Conservation (phyloP, 768 basidiomycete genomes). For the Lactarius psammicola region DNA sequence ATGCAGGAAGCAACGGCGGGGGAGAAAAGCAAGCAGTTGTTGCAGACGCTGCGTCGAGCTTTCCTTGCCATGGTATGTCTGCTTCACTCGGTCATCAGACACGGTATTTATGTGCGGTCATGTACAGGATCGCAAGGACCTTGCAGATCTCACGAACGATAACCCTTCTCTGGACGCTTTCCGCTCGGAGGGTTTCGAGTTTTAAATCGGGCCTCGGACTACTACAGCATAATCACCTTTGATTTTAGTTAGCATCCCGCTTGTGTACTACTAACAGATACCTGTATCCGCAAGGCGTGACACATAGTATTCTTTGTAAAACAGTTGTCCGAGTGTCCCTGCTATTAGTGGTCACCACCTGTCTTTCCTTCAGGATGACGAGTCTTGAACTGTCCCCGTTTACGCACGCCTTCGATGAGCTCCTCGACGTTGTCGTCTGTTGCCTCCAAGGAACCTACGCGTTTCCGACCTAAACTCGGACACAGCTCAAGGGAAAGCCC, state of each 20-base stretch:
- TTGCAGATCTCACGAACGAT: constrained; percentile 71
- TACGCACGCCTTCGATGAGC: constrained; percentile 55
- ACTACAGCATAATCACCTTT: not conserved
- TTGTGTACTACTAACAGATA: constrained; percentile 10
- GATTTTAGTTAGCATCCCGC: not conserved
- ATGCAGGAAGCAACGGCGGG: constrained; percentile 70
- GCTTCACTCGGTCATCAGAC: not conserved
- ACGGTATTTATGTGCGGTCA: constrained; percentile 11
- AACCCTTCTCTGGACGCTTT: constrained; percentile 69
- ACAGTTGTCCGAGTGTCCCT: not conserved
- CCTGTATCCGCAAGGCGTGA: constrained; percentile 9
- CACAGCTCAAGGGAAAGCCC: constrained; percentile 6
- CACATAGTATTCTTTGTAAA: constrained; percentile 5
- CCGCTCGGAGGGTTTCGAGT: constrained; percentile 85
- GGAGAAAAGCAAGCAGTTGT: constrained; percentile 80
- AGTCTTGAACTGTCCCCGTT: constrained; percentile 70
- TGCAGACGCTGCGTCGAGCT: constrained; percentile 84
- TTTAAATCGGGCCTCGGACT: constrained; percentile 41
- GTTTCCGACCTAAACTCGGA: constrained; percentile 35
- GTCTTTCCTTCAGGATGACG: constrained; percentile 71
- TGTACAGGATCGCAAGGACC: constrained; percentile 69
- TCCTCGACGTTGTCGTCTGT: constrained; percentile 45
- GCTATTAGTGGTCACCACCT: constrained; percentile 37
- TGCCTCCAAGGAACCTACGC: constrained; percentile 36
- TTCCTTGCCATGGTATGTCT: constrained; percentile 73